Percentiles rank a stretch among this genome's conserved stretches.
These are phyloP conservation scores for Scopulariopsis brevicaulis DNA, from an alignment of 2,329 filamentous ascomycete species.

Conservation along the genomic window DNA sequence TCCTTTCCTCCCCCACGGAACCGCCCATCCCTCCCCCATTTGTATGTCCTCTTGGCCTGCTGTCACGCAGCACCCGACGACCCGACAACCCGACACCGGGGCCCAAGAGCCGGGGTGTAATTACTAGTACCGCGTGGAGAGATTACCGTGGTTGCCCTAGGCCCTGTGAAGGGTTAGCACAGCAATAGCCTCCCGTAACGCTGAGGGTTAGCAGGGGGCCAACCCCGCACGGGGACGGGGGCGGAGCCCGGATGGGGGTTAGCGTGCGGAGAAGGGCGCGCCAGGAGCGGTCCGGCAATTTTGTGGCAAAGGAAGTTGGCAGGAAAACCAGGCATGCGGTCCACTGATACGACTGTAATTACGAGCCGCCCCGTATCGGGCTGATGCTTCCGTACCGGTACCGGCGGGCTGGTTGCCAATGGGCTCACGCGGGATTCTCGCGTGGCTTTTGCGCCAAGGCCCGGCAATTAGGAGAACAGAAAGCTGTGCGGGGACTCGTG, in stretches of 20 bases:
- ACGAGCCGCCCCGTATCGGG: too few relatives aligned
- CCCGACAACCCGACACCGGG: too few relatives aligned
- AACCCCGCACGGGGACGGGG: background rate
- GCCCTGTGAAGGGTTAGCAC: background rate
- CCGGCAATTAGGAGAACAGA: background rate
- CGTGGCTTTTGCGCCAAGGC: background rate
- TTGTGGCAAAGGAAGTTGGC: background rate
- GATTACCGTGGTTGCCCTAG: background rate
- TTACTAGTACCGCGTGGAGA: background rate
- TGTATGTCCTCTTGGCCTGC: too few relatives aligned
- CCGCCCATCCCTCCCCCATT: too few relatives aligned
- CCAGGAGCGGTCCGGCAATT: background rate
- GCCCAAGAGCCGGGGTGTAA: too few relatives aligned
- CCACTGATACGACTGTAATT: too few relatives aligned
- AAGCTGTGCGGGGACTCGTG: background rate
- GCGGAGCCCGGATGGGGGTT: background rate
- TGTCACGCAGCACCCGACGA: too few relatives aligned
- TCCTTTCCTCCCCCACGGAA: background rate
- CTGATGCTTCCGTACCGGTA: background rate
- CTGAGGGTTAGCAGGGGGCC: background rate
- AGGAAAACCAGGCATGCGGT: background rate
- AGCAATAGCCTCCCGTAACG: background rate
- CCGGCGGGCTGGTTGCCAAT: background rate
- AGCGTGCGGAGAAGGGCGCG: constrained; percentile 4
- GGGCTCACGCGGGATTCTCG: background rate